These are phyloP conservation scores for Fallopia convolvulus DNA, from an alignment of 148 eudicot species.

Conservation along the genomic window DNA sequence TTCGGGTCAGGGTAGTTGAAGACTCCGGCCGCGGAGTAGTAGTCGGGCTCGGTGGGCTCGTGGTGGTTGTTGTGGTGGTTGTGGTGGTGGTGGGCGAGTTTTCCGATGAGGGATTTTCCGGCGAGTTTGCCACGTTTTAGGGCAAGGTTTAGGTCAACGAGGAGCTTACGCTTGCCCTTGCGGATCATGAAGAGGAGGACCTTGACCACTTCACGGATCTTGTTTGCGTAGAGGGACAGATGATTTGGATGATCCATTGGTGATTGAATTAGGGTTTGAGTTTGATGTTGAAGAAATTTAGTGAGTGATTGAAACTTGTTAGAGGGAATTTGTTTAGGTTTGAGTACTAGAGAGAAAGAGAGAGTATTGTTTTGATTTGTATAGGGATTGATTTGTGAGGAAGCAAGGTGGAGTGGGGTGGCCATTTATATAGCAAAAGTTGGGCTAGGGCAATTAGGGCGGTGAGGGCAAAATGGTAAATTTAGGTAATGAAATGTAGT, in stretches of 20 bases:
- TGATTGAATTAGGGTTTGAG: background rate
- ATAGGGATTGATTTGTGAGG: constrained; percentile 6
- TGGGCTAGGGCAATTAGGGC: background rate
- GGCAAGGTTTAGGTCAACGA: constrained; percentile 7
- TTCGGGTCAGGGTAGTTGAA: constrained; percentile 10
- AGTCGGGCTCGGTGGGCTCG: background rate
- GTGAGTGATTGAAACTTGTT: background rate
- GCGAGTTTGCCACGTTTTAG: constrained; percentile 9
- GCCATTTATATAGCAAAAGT: background rate
- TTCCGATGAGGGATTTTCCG: constrained; percentile 10
- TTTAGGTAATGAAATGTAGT: background rate
- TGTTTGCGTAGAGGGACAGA: background rate
- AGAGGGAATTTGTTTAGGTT: background rate
- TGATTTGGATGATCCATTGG: constrained; percentile 4
- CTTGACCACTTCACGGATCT: background rate
- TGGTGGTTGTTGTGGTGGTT: background rate
- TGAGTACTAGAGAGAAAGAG: background rate
- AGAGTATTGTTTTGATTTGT: background rate
- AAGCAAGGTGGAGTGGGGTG: background rate
- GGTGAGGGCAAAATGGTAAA: background rate
- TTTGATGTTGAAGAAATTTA: background rate
- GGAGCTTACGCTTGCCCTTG: constrained; percentile 9
- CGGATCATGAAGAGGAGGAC: background rate
- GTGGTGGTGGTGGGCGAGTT: constrained; percentile 1
- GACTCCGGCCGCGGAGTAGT: background rate